Evolutionary conservation across 2,329 filamentous ascomycete species (phyloP), one percentile per base, ranked within the genome.

Genomic region (Aspergillus tubingensis): DNA sequence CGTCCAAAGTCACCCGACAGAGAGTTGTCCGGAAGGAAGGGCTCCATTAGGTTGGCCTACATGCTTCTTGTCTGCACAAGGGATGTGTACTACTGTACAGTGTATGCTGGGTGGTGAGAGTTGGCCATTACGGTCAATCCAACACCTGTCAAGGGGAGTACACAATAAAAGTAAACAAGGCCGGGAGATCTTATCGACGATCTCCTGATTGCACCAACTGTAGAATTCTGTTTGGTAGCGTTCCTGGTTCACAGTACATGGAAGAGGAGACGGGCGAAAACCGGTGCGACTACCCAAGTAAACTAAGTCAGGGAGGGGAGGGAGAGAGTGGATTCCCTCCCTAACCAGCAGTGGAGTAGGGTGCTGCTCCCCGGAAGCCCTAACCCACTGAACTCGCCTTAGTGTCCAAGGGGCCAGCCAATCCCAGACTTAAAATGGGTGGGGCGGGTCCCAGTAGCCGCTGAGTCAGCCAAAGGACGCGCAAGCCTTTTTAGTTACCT

Each of bases 401-500:
- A 44, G 47, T n/a, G 39, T 32, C 13, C n/a, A 47, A 39, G 50
- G 50, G 41, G 21, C 25, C 38, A 39, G 39, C 48, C 30, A 54
- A 54, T 54, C 5, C 1, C 0, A 8, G 2, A 3, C 11, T 11
- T 8, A 25, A 8, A 8, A 11, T n/a, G 21, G 19, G 44, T 30
- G 44, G 50, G 38, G 44, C 36, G n/a, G 25, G 25, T 10, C 10
- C 39, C 1, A 17, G 4, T 15, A 25, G 6, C 60, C 62, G 70
- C 68, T 74, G 68, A 74, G 59, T 73, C 67, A 74, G 61, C 64
- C 54, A 47, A 59, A 69, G 70, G 72, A 72, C 72, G 69, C 72
- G 72, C 71, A 74, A 74, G 61, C 72, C 65, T 56, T 61, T 36
- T 36, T 3, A 36, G 32, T 13, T 58, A 62, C 62, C 61, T 65